These are phyloP conservation scores for Seminavis robusta DNA, from an alignment of 108 stramenopile species.

Conservation along the genomic window DNA sequence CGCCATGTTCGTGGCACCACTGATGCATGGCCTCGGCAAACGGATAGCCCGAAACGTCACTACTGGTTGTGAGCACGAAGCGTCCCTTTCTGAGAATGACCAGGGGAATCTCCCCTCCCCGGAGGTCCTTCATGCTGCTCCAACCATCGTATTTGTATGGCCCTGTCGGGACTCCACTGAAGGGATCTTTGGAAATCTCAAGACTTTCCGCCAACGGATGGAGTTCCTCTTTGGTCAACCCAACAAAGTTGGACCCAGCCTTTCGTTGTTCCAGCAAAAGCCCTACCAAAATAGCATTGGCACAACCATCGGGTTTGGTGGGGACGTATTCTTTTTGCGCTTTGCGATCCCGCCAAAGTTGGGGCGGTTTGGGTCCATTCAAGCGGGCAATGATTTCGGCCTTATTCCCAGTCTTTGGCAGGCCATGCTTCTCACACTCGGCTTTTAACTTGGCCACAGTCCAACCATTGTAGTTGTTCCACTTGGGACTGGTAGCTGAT, in stretches of 20 bases:
- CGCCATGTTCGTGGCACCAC: conserved; percentile 28
- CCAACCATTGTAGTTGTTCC: too few relatives aligned
- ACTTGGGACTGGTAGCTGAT: too few relatives aligned
- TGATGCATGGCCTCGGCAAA: conserved; percentile 23
- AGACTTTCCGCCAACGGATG: conserved; percentile 47
- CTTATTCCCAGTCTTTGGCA: conserved; percentile 44
- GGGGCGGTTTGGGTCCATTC: conserved; percentile 48
- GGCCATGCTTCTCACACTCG: conserved; percentile 37
- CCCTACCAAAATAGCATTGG: conserved; percentile 52
- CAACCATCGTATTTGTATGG: conserved; percentile 50
- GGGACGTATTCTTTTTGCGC: conserved; percentile 45
- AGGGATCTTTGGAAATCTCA: conserved; percentile 52
- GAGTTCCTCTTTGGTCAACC: conserved; percentile 50
- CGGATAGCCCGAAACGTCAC: conserved; percentile 15
- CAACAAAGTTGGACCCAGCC: conserved; percentile 17
- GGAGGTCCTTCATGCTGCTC: conserved; percentile 39
- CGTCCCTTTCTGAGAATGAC: conserved; percentile 36
- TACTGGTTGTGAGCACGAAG: conserved; percentile 18
- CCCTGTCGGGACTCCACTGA: conserved; percentile 45
- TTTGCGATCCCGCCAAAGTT: conserved; percentile 19
- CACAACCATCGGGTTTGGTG: conserved; percentile 26
- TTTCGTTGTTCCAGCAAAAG: conserved; percentile 29
- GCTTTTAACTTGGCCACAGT: too few relatives aligned
- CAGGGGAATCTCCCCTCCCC: conserved; percentile 55
- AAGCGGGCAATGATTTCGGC: conserved; percentile 47